These are phyloP conservation scores for Dryadomyces sulphureus DNA, from an alignment of 2,329 filamentous ascomycete species.

Conservation along the genomic window DNA sequence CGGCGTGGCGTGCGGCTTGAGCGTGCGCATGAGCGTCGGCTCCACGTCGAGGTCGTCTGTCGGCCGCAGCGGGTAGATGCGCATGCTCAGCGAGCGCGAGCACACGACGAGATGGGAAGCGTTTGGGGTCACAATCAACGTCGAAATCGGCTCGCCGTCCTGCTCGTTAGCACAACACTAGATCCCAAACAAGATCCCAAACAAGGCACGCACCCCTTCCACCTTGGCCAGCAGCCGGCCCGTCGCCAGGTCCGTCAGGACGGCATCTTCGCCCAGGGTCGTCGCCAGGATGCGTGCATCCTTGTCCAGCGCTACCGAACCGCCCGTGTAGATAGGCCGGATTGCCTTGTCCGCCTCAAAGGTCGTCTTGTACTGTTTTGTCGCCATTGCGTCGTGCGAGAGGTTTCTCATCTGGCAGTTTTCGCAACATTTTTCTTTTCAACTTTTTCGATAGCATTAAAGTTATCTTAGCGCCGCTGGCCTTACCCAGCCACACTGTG, in stretches of 20 bases:
- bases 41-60: slow-evolving; percentile 45
- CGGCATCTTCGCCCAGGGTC: slow-evolving; percentile 78
- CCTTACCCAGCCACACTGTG: slow-evolving; percentile 2
- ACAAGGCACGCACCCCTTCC: slow-evolving; percentile 52
- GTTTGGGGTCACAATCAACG: slow-evolving; percentile 70
- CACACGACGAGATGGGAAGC: slow-evolving; percentile 80
- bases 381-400: slow-evolving; percentile 34
- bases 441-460: slow-evolving; percentile 14
- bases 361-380: slow-evolving; percentile 63
- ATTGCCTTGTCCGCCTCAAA: slow-evolving; percentile 76
- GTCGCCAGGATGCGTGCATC: slow-evolving; percentile 73
- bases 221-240: slow-evolving; percentile 72
- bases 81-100: slow-evolving; percentile 91
- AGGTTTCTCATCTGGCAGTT: slow-evolving; percentile 7
- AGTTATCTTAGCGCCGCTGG: slow-evolving; percentile 22
- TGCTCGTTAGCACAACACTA: slow-evolving; percentile 19
- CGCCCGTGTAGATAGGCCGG: slow-evolving; percentile 87
- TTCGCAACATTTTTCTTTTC: slow-evolving; percentile 7
- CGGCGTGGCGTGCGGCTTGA: slow-evolving; percentile 83
- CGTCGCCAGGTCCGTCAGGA: slow-evolving; percentile 72
- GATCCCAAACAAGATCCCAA: not conserved
- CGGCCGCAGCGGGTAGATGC: slow-evolving; percentile 62
- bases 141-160: slow-evolving; percentile 71
- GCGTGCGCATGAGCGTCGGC: slow-evolving; percentile 55
- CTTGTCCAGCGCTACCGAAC: slow-evolving; percentile 69